phyloP scores from a whole-genome alignment of 306 rosid genomes.

The Senna siamea region DNA sequence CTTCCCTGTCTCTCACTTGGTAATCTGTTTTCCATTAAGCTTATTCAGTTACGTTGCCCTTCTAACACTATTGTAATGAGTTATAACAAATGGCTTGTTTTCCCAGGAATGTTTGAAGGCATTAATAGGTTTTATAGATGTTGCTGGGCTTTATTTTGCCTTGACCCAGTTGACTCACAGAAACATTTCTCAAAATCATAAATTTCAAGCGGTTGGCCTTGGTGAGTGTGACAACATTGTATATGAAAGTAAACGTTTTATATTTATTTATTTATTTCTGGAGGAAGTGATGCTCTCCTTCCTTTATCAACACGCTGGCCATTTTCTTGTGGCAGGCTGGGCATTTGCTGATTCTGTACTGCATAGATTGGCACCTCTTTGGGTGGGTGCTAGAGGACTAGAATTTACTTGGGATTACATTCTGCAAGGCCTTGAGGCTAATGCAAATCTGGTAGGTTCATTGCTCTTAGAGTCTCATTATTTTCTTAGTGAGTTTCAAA shows the following conservation, averaged over 20 bases:
- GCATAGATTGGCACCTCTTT: constrained; percentile 96
- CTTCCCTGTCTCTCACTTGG: constrained; percentile 4
- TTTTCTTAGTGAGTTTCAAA: not conserved
- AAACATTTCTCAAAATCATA: constrained; percentile 95
- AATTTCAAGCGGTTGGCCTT: constrained; percentile 99
- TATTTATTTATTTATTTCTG: constrained; percentile 15
- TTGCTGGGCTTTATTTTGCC: constrained; percentile 98
- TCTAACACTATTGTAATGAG: constrained; percentile 1
- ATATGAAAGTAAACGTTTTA: constrained; percentile 6
- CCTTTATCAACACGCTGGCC: constrained; percentile 24
- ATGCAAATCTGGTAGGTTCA: constrained; percentile 85
- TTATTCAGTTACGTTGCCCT: not conserved
- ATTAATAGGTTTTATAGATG: constrained; percentile 90
- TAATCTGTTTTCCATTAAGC: not conserved
- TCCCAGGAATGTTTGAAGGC: constrained; percentile 95
- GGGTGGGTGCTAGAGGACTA: constrained; percentile 99
- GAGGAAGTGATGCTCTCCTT: constrained; percentile 29
- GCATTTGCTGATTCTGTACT: constrained; percentile 96
- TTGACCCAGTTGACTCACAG: constrained; percentile 97
- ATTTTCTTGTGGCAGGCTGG: constrained; percentile 74
- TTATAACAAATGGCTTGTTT: constrained; percentile 30
- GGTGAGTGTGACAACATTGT: constrained; percentile 61
- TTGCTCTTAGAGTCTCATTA: not conserved
- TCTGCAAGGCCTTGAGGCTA: constrained; percentile 94
- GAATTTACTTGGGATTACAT: constrained; percentile 99